phyloP scores from a whole-genome alignment of 1,284 basidiomycete genomes.

The Ceratobasidium sp. region DNA sequence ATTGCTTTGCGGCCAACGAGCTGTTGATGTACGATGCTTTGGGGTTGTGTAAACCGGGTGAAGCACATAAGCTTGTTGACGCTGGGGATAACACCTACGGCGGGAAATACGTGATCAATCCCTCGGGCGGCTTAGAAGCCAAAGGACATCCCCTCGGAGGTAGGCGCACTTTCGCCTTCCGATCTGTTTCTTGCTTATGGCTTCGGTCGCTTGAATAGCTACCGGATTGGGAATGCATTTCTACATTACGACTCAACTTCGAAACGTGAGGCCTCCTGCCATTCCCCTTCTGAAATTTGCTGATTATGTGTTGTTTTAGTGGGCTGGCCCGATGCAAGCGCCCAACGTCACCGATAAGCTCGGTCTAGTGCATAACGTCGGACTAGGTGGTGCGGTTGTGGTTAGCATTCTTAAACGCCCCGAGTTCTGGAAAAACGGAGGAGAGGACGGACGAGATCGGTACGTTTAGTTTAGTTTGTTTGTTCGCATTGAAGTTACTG shows the following conservation, averaged over 20 bases:
- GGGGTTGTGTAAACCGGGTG: constrained; percentile 76
- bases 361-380: constrained; percentile 87
- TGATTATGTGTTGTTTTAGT: constrained; percentile 60
- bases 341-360: constrained; percentile 80
- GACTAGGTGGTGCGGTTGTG: constrained; percentile 84
- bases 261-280: constrained; percentile 54
- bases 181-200: neutral
- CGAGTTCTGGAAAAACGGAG: constrained; percentile 75
- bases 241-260: constrained; percentile 79
- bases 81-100: constrained; percentile 88
- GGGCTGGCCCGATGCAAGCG: constrained; percentile 87
- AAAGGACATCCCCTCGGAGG: constrained; percentile 90
- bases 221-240: constrained; percentile 89
- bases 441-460: constrained; percentile 76
- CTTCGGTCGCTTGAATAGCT: neutral
- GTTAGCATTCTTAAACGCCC: constrained; percentile 79
- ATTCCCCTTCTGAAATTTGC: constrained; percentile 28
- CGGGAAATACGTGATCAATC: constrained; percentile 90
- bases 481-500: neutral
- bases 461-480: constrained; percentile 55
- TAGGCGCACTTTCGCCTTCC: constrained; percentile 53
- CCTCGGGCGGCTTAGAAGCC: constrained; percentile 85
- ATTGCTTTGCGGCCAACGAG: constrained; percentile 59
- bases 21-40: constrained; percentile 88
- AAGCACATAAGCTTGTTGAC: constrained; percentile 83